Base-by-base conservation (phyloP, 1,284 basidiomycete genomes). In the Malassezia brasiliensis region DNA sequence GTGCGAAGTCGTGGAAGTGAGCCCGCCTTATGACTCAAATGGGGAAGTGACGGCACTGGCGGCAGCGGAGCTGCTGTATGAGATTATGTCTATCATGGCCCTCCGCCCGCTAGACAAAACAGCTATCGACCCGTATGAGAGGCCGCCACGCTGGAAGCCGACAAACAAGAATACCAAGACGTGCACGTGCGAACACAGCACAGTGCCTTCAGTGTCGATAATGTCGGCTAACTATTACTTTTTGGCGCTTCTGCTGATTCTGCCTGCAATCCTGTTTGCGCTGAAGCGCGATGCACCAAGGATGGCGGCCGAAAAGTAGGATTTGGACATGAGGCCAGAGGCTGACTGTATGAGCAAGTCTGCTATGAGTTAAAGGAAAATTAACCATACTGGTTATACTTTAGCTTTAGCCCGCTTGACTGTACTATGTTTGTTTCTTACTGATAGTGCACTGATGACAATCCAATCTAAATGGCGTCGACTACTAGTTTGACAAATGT, bases 1-100 rank as follows among this genome's bases (percentile, higher is more conserved):
- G 2, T 67, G 65, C 19, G 66, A 68, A 20, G 42, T 68, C 35
- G 66, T 67, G 39, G 67, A 66, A 41, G 65, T 68, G 7, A 58
- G 56, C 30, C 66, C 65, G 15, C 49, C 61, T 8, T 64, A 68
- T 22, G 38, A 40, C 14, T 19, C 38, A 3, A 40, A 40, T 15
- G 38, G 38, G 2, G 38, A 40, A 15, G 38, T 40, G n/a, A 68
- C 66, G 11, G 62, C 62, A 15, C 56, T 64, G 39, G 63, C 63
- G 3, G 66, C 67, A 0, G 62, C 63, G 36, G 66, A 67, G 45
- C 42, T 69, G 34, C 53, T 69, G 28, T 65, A 52, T 45, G 63
- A 69, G 25, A 62, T 69, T 28, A 57, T 69, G 53, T 52, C 50
- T 1, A 34, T 52, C n/a, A 52, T 52, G 50, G 41, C 50, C 10